Conservation (phyloP, 805 yeast species). For the Vanderwaltozyma verrucispora region DNA sequence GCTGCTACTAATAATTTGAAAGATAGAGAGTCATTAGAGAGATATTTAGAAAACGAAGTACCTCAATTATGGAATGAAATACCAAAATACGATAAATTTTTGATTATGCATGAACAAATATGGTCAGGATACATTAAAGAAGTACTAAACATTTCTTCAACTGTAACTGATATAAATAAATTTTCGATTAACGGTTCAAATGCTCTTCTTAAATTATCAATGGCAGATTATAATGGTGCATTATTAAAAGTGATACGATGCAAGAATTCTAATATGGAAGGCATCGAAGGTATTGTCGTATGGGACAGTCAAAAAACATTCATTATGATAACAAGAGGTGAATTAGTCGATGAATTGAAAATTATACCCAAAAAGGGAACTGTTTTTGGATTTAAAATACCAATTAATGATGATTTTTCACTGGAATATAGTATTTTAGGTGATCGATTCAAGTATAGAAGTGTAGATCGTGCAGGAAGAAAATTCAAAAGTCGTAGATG, state of each 20-base stretch:
- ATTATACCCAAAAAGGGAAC: slow-evolving; percentile 60
- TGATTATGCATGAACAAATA: slow-evolving; percentile 41
- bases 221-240: slow-evolving; percentile 82
- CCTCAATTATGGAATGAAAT: slow-evolving; percentile 12
- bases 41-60: slow-evolving; percentile 15
- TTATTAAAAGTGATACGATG: slow-evolving; percentile 46
- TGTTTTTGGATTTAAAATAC: slow-evolving; percentile 44
- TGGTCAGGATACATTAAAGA: slow-evolving; percentile 67
- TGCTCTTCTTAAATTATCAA: slow-evolving; percentile 48
- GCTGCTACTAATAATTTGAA: slow-evolving; percentile 11
- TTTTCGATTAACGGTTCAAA: slow-evolving; percentile 18
- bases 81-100: slow-evolving; percentile 41
- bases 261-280: slow-evolving; percentile 46
- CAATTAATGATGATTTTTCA: slow-evolving; percentile 31
- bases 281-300: slow-evolving; percentile 61
- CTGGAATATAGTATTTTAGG: slow-evolving; percentile 64
- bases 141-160: slow-evolving; percentile 33
- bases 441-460: slow-evolving; percentile 61
- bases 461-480: slow-evolving; percentile 71
- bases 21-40: slow-evolving; percentile 13
- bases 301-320: slow-evolving; percentile 77
- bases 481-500: slow-evolving; percentile 78
- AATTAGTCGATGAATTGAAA: slow-evolving; percentile 51
- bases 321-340: slow-evolving; percentile 36
- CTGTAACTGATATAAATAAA: slow-evolving; percentile 7